Percentiles rank a stretch among this genome's conserved stretches.
phyloP scores from a whole-genome alignment of 2,329 filamentous ascomycete species.

The Aureobasidium sp. region DNA sequence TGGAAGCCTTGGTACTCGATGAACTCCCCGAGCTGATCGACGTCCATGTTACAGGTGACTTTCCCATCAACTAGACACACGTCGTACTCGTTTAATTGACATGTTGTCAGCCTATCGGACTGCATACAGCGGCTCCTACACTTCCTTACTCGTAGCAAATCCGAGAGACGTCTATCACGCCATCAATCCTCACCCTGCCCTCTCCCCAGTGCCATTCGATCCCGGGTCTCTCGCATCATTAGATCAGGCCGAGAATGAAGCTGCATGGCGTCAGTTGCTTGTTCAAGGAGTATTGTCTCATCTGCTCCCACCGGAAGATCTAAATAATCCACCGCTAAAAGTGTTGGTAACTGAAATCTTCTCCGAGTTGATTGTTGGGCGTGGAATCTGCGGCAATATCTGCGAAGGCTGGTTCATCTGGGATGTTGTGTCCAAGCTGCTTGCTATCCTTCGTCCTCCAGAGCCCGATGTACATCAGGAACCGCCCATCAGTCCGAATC shows the following conservation, averaged over 20 bases:
- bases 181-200: constrained; percentile 69
- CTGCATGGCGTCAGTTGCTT: constrained; percentile 78
- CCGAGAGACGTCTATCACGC: constrained; percentile 72
- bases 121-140: constrained; percentile 52
- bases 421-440: constrained; percentile 71
- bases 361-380: constrained; percentile 82
- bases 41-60: constrained; percentile 67
- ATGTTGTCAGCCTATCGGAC: constrained; percentile 59
- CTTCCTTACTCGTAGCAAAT: constrained; percentile 54
- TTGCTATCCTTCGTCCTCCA: constrained; percentile 35
- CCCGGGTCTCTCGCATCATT: constrained; percentile 36
- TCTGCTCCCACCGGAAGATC: constrained; percentile 83
- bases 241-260: constrained; percentile 67
- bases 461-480: constrained; percentile 20
- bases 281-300: constrained; percentile 74
- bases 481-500: constrained; percentile 29
- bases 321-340: constrained; percentile 79
- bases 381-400: constrained; percentile 68
- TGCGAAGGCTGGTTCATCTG: constrained; percentile 86
- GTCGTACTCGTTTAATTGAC: neutral
- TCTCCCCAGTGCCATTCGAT: constrained; percentile 67
- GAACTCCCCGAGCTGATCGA: constrained; percentile 79
- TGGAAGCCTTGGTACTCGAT: constrained; percentile 76
- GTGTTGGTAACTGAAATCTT: constrained; percentile 80
- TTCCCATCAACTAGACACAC: neutral